A percentile compares a stretch with the other conserved stretches of the same genome.
Conservation (phyloP, 1,284 basidiomycete species). For the Ganoderma resinaceum region DNA sequence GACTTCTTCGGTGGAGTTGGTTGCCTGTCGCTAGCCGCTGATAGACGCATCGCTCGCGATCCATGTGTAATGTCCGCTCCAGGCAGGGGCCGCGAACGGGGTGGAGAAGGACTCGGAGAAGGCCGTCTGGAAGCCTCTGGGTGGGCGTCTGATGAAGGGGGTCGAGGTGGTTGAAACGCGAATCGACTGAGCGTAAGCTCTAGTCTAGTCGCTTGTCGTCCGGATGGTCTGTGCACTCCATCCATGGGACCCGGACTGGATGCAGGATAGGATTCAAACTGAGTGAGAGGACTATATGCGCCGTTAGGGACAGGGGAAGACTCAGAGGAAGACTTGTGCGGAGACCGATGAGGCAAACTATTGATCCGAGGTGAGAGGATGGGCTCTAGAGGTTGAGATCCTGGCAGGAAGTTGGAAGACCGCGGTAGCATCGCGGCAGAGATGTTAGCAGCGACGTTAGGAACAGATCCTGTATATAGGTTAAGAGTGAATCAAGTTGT, state of each 20-base stretch:
- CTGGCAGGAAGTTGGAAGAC: not conserved
- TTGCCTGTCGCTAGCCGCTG: too few relatives aligned
- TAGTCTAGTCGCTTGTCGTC: too few relatives aligned
- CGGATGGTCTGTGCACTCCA: not conserved
- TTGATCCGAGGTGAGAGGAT: too few relatives aligned
- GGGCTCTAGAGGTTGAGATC: constrained; percentile 3
- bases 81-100: not conserved
- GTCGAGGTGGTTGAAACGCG: not conserved
- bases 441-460: too few relatives aligned
- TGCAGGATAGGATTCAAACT: not conserved
- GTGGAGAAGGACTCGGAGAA: constrained; percentile 1
- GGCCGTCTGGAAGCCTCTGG: not conserved
- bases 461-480: not conserved
- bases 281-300: constrained; percentile 9
- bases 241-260: not conserved
- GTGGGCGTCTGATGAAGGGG: not conserved
- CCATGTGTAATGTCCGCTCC: not conserved
- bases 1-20: not conserved
- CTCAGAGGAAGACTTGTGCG: not conserved
- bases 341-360: not conserved
- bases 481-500: not conserved
- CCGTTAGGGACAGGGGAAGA: constrained; percentile 8
- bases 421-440: not conserved
- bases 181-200: constrained; percentile 4
- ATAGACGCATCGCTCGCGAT: not conserved